Conservation (phyloP, 164 flowering plant species). For the Annona squamosa region DNA sequence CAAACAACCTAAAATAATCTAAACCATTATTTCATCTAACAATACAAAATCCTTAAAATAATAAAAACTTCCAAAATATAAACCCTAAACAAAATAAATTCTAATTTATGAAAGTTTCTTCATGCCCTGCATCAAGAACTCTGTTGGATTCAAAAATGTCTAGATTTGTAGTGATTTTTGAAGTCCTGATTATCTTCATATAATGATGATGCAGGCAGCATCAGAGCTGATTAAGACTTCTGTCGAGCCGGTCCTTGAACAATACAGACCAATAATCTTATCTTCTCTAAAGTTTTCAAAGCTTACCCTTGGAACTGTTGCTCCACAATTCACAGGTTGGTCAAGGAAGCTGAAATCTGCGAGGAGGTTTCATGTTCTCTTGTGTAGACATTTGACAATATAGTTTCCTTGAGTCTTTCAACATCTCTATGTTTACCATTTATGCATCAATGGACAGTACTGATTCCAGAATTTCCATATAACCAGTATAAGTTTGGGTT, state of each 20-base stretch:
- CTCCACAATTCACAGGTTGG: constrained; percentile 97
- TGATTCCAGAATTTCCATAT: background rate
- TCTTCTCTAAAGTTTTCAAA: constrained; percentile 78
- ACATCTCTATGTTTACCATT: background rate
- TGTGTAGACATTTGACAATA: background rate
- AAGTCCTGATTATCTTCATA: constrained; percentile 1
- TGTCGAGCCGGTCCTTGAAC: constrained; percentile 88
- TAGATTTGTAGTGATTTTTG: background rate
- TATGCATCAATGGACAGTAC: background rate
- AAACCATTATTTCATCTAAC: too few relatives aligned
- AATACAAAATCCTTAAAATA: too few relatives aligned
- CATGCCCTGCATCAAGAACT: too few relatives aligned
- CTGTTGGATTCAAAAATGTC: background rate
- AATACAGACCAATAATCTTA: constrained; percentile 65
- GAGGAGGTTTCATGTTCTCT: background rate
- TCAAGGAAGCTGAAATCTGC: background rate
- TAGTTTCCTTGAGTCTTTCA: background rate
- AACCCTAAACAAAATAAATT: too few relatives aligned
- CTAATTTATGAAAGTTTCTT: too few relatives aligned
- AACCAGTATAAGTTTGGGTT: background rate
- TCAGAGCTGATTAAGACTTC: constrained; percentile 75
- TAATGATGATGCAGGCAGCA: constrained; percentile 60
- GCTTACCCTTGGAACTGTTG: constrained; percentile 97
- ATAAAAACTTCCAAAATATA: too few relatives aligned
- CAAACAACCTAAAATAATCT: too few relatives aligned